Base-by-base conservation (phyloP, 805 yeast species). In the Ogataea methanolica region DNA sequence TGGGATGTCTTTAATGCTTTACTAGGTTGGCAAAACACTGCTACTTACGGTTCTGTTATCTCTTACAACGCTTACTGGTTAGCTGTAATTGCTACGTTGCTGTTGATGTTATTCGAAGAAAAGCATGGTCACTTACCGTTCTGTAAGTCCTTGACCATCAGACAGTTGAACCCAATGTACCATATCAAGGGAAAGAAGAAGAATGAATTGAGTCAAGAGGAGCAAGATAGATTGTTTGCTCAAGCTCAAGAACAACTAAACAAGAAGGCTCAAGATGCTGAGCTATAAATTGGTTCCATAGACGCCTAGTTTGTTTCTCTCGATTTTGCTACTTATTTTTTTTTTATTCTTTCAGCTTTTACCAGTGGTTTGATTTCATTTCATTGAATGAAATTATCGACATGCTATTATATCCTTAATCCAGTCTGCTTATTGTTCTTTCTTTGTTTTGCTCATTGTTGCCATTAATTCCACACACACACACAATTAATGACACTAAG, bases 1-100 rank as follows among this genome's bases (percentile, higher is more conserved):
- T 92, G 98, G 98, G 96, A 90, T 78, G 83, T 92, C 52, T 92
- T 92, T 78, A 92, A 92, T 63, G 88, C 97, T 26, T 68, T 92
- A 48, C 74, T 92, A 54, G 99, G 98, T 53, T 92, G 99, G 99
- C 96, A 90, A 73, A 92, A 92, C 71, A 80, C 96, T 45, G 98
- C 97, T 50, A 89, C 96, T 55, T 79, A 88, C 65, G 96, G 97
- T 48, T 88, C 97, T 5, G 91, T 92, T 50, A 71, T 92, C 45
- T 80, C 91, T 42, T 92, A 92, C 75, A 90, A 89, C 71, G 55
- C 85, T 53, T 92, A 92, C 75, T 92, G 99, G 99, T 58, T 91
- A 46, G 67, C 70, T 37, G 65, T 89, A 46, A 84, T 85, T 52
- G 51, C 71, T 21, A 68, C 75, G 35, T 62, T 92, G 40, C 44